Percentiles rank a stretch among this genome's conserved stretches.
phyloP scores from a whole-genome alignment of 176 grass and related monocot genomes.

The Chloris gayana region DNA sequence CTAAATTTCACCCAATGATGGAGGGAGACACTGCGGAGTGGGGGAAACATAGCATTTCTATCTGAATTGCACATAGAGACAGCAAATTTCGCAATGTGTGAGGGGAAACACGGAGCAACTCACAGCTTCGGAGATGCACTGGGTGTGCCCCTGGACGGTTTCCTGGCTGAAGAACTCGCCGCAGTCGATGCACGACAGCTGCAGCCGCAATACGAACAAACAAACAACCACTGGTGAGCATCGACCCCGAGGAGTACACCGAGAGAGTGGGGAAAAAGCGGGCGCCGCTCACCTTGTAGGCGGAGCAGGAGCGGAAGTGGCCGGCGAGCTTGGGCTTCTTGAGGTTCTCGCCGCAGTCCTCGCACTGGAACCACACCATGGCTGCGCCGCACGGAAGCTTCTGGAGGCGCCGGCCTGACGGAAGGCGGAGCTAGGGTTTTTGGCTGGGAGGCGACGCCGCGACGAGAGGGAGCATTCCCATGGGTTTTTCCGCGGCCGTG shows the following conservation, averaged over 20 bases:
- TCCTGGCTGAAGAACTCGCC: slow-evolving; percentile 69
- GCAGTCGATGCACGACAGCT: slow-evolving; percentile 97
- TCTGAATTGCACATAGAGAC: neutral
- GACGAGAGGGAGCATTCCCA: neutral
- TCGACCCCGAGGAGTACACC: neutral
- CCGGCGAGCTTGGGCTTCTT: slow-evolving; percentile 95
- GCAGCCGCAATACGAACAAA: slow-evolving; percentile 11
- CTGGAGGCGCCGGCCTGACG: neutral
- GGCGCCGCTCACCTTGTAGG: slow-evolving; percentile 59
- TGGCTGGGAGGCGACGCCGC: neutral
- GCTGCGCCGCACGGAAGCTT: slow-evolving; percentile 26
- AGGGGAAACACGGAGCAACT: neutral
- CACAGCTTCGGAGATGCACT: slow-evolving; percentile 94
- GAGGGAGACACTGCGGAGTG: neutral
- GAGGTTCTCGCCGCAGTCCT: slow-evolving; percentile 86
- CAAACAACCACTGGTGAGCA: neutral
- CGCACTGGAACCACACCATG: slow-evolving; percentile 99
- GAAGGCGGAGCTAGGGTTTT: slow-evolving; percentile 14
- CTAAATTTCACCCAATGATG: neutral
- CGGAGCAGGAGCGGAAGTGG: slow-evolving; percentile 92
- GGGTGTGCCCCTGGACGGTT: slow-evolving; percentile 76
- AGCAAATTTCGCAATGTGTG: slow-evolving; percentile 15
- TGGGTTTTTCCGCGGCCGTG: neutral
- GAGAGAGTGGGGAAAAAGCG: neutral
- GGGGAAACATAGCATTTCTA: slow-evolving; percentile 3